Base-by-base conservation (phyloP, 1,284 basidiomycete species). In the Papiliotrema fonsecae region DNA sequence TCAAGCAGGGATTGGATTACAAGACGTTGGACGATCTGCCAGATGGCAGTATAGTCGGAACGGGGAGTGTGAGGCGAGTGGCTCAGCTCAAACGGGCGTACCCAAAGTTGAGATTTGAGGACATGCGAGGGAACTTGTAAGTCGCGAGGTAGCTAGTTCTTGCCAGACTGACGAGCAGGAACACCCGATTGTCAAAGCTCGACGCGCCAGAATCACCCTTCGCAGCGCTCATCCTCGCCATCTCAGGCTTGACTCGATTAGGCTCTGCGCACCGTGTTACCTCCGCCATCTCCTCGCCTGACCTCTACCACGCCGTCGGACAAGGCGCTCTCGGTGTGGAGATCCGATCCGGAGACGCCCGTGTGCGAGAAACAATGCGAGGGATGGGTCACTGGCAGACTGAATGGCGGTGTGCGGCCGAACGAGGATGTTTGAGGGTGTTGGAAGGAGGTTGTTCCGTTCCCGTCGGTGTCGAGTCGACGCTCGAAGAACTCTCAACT, bases 401-500 rank as follows among this genome's bases (percentile, higher is more conserved):
- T 0, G 79, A 84, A 51, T 87, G 84, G 83, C 75, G 68, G 47
- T 88, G 86, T 62, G 76, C 79, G 19, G 88, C 89, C 6, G 96
- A 99, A 73, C 82, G 94, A 11, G 87, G 86, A 1, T 85, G 88
- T 69, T 77, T 98, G 55, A 79, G 85, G 31, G 84, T 87, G 31
- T 78, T 98, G 45, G 94, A 98, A 71, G 96, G 96, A 11, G 96
- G 93, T 25, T 98, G 96, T 73, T 93, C 88, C 52, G 91, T 98
- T 1, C 96, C 94, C 0, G 92, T 97, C n/a, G 93, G 94, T 16
- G 85, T 90, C 27, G 77, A 81, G 50, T 85, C 82, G 40, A 70
- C 68, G 45, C 51, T 72, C 18, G 49, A 57, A 42, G 57, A 72
- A 51, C 43, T 70, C 2, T 47, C 39, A 4, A 52, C 42, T 3